phyloP scores from a whole-genome alignment of 2,329 filamentous ascomycete species.

The Eurotiales sp. region DNA sequence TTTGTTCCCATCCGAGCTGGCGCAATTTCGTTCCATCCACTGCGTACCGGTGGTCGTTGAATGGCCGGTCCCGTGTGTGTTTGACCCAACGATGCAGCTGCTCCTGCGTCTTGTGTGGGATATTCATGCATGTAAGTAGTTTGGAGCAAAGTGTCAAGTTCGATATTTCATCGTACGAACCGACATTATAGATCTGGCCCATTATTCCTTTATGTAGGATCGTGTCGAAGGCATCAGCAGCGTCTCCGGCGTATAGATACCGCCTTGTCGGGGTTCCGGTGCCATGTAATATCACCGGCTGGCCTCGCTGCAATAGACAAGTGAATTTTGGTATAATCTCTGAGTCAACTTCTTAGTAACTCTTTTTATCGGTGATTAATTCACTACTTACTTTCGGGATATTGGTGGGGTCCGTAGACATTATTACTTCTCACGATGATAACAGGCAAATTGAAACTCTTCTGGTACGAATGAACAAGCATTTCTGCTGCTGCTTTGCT shows the following conservation, averaged over 20 bases:
- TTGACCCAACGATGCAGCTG: conserved; percentile 51
- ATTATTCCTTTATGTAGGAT: conserved; percentile 73
- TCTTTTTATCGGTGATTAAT: too few species aligned
- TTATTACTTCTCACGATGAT: conserved; percentile 82
- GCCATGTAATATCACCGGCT: conserved; percentile 70
- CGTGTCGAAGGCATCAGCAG: conserved; percentile 76
- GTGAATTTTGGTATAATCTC: conserved; percentile 83
- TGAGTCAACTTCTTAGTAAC: too few species aligned
- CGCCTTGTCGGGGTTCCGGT: conserved; percentile 70
- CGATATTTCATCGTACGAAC: conserved; percentile 67
- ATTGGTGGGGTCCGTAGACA: conserved; percentile 80
- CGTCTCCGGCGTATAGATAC: conserved; percentile 76
- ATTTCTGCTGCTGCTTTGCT: conserved; percentile 80
- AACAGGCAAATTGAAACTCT: conserved; percentile 54
- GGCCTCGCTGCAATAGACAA: conserved; percentile 63
- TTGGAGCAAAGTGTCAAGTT: conserved; percentile 56
- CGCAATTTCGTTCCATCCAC: conserved; percentile 67
- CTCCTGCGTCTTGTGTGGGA: too few species aligned
- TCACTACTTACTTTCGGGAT: conserved; percentile 69
- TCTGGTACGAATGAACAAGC: conserved; percentile 73
- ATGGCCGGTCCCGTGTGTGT: conserved; percentile 68
- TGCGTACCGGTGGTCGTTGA: conserved; percentile 71
- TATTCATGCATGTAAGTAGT: conserved; percentile 56
- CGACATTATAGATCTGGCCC: conserved; percentile 78
- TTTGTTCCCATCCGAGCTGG: conserved; percentile 65